phyloP scores from a whole-genome alignment of 495 filamentous ascomycete genomes.

The Durotheca rogersii region DNA sequence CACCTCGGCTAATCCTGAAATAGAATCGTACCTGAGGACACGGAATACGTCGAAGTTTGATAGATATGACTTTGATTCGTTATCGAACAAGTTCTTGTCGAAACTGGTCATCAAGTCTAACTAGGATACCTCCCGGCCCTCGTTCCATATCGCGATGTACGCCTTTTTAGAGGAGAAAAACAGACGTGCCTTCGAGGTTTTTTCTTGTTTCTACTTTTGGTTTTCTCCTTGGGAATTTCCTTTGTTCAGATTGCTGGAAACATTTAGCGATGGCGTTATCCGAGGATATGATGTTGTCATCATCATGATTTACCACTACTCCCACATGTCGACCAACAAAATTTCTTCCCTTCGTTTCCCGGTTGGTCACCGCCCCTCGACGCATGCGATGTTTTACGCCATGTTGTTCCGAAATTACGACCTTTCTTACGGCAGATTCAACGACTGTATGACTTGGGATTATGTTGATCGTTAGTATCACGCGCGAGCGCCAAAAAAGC shows the following conservation, averaged over 20 bases:
- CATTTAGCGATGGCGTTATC: constrained; percentile 38
- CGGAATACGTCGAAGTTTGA: constrained; percentile 70
- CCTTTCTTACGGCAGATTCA: constrained; percentile 34
- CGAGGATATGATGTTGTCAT: constrained; percentile 37
- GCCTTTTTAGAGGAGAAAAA: too few species aligned
- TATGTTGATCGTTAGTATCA: constrained; percentile 29
- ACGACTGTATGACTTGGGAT: constrained; percentile 39
- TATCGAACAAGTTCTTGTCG: constrained; percentile 92
- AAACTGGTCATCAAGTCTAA: constrained; percentile 93
- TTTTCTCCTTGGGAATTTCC: constrained; percentile 11
- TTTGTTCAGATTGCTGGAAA: constrained; percentile 38
- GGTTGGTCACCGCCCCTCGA: constrained; percentile 35
- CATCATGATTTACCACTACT: constrained; percentile 28
- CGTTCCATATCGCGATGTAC: too few species aligned
- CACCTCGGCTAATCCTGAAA: constrained; percentile 25
- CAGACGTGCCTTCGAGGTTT: too few species aligned
- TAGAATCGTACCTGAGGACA: constrained; percentile 58
- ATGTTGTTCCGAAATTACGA: constrained; percentile 39
- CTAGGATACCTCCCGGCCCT: too few species aligned
- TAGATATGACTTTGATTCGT: constrained; percentile 83
- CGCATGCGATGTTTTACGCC: constrained; percentile 36
- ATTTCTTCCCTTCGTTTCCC: constrained; percentile 26
- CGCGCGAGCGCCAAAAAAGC: constrained; percentile 38
- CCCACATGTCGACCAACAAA: constrained; percentile 31
- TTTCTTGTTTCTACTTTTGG: constrained; percentile 17